Percentiles rank a stretch among this genome's conserved stretches.
phyloP scores from a whole-genome alignment of 2,329 filamentous ascomycete species.

The Monilinia fructigena region DNA sequence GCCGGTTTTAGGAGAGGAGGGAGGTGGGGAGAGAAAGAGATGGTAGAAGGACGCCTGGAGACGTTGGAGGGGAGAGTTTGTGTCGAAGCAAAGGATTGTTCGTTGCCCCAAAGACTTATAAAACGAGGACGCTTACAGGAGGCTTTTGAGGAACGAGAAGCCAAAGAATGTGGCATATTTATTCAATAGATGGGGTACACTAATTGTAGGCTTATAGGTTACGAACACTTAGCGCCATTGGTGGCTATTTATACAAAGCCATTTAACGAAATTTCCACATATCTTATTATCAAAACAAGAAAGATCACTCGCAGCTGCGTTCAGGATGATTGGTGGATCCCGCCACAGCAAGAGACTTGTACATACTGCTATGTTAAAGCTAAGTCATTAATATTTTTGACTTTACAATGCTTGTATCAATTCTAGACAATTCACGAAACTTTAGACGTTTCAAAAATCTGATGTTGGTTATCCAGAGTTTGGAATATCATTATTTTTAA shows the following conservation, averaged over 20 bases:
- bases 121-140: slow-evolving; percentile 25
- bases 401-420: no score
- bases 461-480: no score
- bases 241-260: not conserved
- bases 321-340: no score
- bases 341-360: no score
- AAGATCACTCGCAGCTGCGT: not conserved
- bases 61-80: slow-evolving; percentile 54
- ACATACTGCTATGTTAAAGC: no score
- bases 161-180: not conserved
- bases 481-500: not conserved
- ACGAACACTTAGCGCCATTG: not conserved
- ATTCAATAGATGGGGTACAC: slow-evolving; percentile 2
- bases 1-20: slow-evolving; percentile 43
- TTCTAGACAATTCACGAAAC: no score
- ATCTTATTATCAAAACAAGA: not conserved
- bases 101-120: slow-evolving; percentile 52
- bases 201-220: not conserved
- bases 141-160: slow-evolving; percentile 24
- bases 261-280: not conserved
- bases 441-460: no score
- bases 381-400: no score
- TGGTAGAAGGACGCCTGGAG: slow-evolving; percentile 56
- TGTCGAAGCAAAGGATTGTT: slow-evolving; percentile 58
- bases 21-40: slow-evolving; percentile 30